Evolutionary conservation across 345 rosid genomes (phyloP), one percentile per base, ranked within the genome.

Genomic region (Reutealis trisperma): DNA sequence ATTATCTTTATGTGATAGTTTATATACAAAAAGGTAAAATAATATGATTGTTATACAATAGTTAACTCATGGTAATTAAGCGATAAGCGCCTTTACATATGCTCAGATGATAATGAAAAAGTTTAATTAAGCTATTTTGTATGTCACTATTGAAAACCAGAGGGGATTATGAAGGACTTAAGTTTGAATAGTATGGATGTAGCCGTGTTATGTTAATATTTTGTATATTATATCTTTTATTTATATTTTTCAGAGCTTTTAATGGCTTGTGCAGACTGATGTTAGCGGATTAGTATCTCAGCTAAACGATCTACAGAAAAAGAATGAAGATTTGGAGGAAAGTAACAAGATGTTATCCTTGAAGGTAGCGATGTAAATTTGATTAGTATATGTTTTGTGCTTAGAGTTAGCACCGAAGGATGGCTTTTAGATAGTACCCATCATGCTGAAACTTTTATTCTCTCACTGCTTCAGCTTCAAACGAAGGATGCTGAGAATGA

Each of bases 211-310:
- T 69, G 37, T 32, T 25, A 49, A 51, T 3, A 27, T 27, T 14
- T 52, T 24, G 58, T 69, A 22, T 47, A 30, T 24, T 27, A 5
- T 11, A 47, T 25, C 25, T 69, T 47, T 1, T 25, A 69, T 22
- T 32, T 47, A 14, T 41, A 65, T 71, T 75, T 75, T 22, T 83
- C 61, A 55, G 32, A 8, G 30, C 32, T 78, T 37, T 62, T 62
- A 51, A 73, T 73, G 9, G 63, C 24, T 67, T 54, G 30, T 77
- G 88, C 91, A 96, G 99, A 84, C 87, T 2, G 98, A 96, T 85
- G 85, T 96, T 74, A 90, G 96, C 84, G 89, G 94, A 78, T 84
- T 96, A 77, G 92, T 92, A 66, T 85, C 98, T 66, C 99, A 93
- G 84, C 86, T 96, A 49, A 87, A 91, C 77, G 92, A 93, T 57